Evolutionary conservation across 2,329 filamentous ascomycete genomes (phyloP).

Genomic region (Colletotrichum theobromicola): DNA sequence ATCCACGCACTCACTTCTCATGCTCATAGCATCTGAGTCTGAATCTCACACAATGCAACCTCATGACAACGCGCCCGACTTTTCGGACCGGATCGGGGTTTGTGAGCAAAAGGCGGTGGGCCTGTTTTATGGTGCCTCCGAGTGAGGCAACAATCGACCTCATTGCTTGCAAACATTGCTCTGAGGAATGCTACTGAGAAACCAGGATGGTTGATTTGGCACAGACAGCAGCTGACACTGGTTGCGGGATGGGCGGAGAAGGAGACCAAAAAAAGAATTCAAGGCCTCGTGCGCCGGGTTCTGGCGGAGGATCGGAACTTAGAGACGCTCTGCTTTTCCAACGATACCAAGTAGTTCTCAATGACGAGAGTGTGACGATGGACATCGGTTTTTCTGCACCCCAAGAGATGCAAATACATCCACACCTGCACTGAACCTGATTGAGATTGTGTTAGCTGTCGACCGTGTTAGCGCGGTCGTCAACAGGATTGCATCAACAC

Average conservation of each 20-base stretch:
- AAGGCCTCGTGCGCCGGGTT: background rate
- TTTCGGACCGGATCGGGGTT: background rate
- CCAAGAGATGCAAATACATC: background rate
- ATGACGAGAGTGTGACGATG: background rate
- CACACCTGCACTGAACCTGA: background rate
- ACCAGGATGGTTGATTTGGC: background rate
- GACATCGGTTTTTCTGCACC: background rate
- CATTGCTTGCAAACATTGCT: background rate
- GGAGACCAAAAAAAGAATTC: background rate
- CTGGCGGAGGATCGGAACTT: background rate
- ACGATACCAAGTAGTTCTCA: background rate
- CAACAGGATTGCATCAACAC: background rate
- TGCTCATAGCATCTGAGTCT: background rate
- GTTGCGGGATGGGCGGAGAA: background rate
- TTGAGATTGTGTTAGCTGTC: background rate
- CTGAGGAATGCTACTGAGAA: background rate
- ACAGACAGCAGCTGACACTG: background rate
- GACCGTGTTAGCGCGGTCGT: background rate
- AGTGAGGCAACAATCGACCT: background rate
- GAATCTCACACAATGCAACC: background rate
- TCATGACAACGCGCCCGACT: background rate
- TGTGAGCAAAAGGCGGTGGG: background rate
- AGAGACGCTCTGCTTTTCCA: background rate
- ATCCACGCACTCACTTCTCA: background rate
- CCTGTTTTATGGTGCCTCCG: background rate